A percentile compares a stretch with the other conserved stretches of the same genome.
phyloP scores from a whole-genome alignment of 2,329 filamentous ascomycete genomes.

The Clonostachys rhizophaga region DNA sequence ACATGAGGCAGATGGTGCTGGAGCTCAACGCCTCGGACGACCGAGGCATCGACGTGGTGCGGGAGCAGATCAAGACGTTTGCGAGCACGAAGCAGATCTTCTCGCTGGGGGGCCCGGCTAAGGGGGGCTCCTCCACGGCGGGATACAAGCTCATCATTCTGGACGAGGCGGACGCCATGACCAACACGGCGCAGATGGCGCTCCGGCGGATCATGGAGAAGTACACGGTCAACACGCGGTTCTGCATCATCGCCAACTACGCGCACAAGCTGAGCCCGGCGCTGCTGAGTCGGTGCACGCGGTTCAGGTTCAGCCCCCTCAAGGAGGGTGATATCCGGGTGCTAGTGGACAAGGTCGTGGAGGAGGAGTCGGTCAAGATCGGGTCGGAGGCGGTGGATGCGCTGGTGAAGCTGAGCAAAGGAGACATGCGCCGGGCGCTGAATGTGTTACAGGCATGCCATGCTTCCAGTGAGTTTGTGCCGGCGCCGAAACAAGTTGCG shows the following conservation, averaged over 20 bases:
- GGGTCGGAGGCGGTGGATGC: slow-evolving; percentile 75
- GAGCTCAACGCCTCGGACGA: slow-evolving; percentile 98
- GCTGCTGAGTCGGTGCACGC: slow-evolving; percentile 85
- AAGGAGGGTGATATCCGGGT: slow-evolving; percentile 82
- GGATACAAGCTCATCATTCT: slow-evolving; percentile 94
- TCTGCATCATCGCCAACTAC: slow-evolving; percentile 99
- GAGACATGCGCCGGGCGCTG: slow-evolving; percentile 90
- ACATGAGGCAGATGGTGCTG: slow-evolving; percentile 97
- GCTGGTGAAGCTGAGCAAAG: slow-evolving; percentile 82
- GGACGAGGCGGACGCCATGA: slow-evolving; percentile 99
- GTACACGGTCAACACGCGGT: slow-evolving; percentile 95
- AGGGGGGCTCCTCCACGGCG: slow-evolving; percentile 52
- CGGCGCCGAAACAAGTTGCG: background rate
- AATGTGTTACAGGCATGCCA: slow-evolving; percentile 97
- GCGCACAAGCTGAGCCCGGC: slow-evolving; percentile 96
- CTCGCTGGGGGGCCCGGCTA: slow-evolving; percentile 51
- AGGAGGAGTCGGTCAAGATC: slow-evolving; percentile 83
- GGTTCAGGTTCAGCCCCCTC: slow-evolving; percentile 91
- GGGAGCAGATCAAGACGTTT: slow-evolving; percentile 99
- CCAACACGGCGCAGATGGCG: slow-evolving; percentile 97
- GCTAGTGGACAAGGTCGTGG: slow-evolving; percentile 84
- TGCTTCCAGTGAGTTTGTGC: slow-evolving; percentile 66
- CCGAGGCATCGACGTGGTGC: slow-evolving; percentile 93
- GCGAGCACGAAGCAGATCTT: slow-evolving; percentile 98
- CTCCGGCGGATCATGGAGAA: slow-evolving; percentile 97